Conservation (phyloP, 768 basidiomycete genomes). For the Pleurotus ostreatus region DNA sequence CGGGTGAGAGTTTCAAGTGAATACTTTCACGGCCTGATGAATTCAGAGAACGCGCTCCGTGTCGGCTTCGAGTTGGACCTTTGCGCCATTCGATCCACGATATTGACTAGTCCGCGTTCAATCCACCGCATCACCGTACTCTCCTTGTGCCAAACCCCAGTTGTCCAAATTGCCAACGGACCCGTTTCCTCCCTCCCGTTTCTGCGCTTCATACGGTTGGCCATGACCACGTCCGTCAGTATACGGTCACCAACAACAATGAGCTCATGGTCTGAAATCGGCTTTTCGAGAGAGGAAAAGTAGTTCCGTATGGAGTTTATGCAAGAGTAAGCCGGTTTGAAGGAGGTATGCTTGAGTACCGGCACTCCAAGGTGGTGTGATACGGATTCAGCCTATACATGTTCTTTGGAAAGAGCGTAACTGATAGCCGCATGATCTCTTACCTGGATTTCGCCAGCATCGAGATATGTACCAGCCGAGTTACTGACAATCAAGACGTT, state of each 20-base stretch:
- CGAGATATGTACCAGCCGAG: slow-evolving; percentile 81
- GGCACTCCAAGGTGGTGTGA: slow-evolving; percentile 73
- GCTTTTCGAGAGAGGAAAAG: slow-evolving; percentile 59
- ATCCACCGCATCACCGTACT: slow-evolving; percentile 56
- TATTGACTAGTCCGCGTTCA: slow-evolving; percentile 46
- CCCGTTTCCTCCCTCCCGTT: slow-evolving; percentile 22
- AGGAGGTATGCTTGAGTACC: slow-evolving; percentile 70
- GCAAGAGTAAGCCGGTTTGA: slow-evolving; percentile 82
- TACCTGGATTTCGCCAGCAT: slow-evolving; percentile 79
- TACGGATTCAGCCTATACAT: slow-evolving; percentile 80
- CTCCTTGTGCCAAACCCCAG: slow-evolving; percentile 66
- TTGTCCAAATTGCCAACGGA: slow-evolving; percentile 69
- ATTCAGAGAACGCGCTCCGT: no score
- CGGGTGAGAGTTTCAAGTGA: no score
- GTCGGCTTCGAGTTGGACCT: neutral
- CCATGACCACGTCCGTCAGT: slow-evolving; percentile 88
- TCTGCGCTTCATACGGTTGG: slow-evolving; percentile 59
- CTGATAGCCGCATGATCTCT: slow-evolving; percentile 17
- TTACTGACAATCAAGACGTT: slow-evolving; percentile 93
- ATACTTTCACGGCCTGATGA: no score
- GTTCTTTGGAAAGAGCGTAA: neutral
- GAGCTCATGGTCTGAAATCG: slow-evolving; percentile 59
- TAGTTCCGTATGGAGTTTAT: slow-evolving; percentile 67
- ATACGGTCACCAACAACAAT: slow-evolving; percentile 89
- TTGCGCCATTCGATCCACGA: neutral